phyloP scores from a whole-genome alignment of 495 filamentous ascomycete species.

The Tuber indicum region DNA sequence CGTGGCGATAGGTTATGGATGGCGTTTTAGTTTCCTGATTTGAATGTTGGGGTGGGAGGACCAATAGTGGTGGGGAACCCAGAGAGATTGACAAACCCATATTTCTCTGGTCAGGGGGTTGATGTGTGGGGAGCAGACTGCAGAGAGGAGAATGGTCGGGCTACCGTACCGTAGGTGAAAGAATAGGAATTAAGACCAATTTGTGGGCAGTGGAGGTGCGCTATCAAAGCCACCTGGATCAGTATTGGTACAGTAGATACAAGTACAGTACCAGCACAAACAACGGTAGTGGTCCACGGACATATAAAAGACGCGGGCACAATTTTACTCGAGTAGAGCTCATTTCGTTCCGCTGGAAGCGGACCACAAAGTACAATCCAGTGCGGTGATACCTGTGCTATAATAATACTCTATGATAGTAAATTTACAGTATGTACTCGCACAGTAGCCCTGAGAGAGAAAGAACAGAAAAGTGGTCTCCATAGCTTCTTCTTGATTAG shows the following conservation, averaged over 20 bases:
- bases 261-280: too few species aligned
- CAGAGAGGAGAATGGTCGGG: neutral
- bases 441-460: neutral
- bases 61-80: neutral
- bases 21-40: neutral
- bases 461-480: neutral
- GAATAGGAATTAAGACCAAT: neutral
- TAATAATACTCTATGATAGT: too few species aligned
- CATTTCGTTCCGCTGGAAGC: neutral
- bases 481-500: neutral
- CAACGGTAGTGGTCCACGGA: too few species aligned
- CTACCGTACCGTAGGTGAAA: neutral
- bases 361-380: neutral
- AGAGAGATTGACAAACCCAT: neutral
- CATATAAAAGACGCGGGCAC: neutral
- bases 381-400: neutral
- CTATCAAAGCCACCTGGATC: too few species aligned
- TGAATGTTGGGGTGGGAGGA: neutral
- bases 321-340: neutral
- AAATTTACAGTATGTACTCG: neutral
- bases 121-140: neutral
- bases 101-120: neutral
- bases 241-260: too few species aligned
- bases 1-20: constrained; percentile 1
- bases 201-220: neutral